phyloP scores from a whole-genome alignment of 2,329 filamentous ascomycete genomes.

The Penicillium palitans region DNA sequence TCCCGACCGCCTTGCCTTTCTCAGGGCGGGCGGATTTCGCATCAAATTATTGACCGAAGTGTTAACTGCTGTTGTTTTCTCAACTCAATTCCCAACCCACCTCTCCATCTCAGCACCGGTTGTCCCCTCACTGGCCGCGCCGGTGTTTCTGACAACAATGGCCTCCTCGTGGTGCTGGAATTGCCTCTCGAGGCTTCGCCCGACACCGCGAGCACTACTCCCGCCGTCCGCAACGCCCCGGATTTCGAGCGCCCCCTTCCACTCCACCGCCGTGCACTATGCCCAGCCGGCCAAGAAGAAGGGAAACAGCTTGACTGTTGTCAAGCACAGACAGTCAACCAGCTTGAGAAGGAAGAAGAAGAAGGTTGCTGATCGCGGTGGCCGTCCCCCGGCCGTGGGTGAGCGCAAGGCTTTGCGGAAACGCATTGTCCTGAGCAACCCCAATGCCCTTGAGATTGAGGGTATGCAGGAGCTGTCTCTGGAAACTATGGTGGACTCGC shows the following conservation, averaged over 20 bases:
- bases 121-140: constrained; percentile 34
- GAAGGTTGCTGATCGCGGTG: constrained; percentile 40
- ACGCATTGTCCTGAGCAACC: constrained; percentile 88
- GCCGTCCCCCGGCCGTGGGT: constrained; percentile 65
- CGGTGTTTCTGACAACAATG: constrained; percentile 48
- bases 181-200: constrained; percentile 55
- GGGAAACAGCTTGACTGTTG: constrained; percentile 25
- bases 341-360: constrained; percentile 50
- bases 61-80: constrained; percentile 10
- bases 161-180: constrained; percentile 60
- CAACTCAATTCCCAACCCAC: constrained; percentile 20
- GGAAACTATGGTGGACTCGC: constrained; percentile 55
- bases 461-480: constrained; percentile 64
- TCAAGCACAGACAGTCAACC: constrained; percentile 42
- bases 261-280: constrained; percentile 45
- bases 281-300: constrained; percentile 54
- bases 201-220: constrained; percentile 39
- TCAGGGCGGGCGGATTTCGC: constrained; percentile 22
- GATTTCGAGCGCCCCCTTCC: constrained; percentile 45
- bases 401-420: constrained; percentile 87
- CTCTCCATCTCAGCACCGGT: constrained; percentile 26
- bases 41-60: constrained; percentile 26
- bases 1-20: constrained; percentile 26
- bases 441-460: constrained; percentile 78
- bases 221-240: constrained; percentile 49